Percentiles rank a stretch among this genome's conserved stretches.
Conservation (phyloP, 2,329 filamentous ascomycete species). For the Alternaria sp. region DNA sequence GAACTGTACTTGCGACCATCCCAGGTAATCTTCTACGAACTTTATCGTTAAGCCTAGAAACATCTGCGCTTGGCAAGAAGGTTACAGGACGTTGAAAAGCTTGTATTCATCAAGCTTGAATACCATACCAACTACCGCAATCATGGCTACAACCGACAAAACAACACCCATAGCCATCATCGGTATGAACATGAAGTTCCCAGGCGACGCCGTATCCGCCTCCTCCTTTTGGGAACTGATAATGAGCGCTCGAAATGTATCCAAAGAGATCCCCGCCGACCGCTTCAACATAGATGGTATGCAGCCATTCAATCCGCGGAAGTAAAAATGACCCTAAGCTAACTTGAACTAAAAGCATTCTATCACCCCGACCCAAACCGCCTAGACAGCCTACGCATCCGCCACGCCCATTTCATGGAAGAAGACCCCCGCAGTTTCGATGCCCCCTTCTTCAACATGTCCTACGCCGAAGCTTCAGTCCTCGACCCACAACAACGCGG, state of each 20-base stretch:
- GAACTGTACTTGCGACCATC: neutral
- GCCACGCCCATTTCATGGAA: slow-evolving; percentile 18
- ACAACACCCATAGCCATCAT: slow-evolving; percentile 13
- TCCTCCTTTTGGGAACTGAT: slow-evolving; percentile 25
- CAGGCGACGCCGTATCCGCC: slow-evolving; percentile 14
- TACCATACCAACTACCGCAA: neutral
- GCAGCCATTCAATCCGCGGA: neutral
- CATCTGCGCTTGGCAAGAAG: neutral
- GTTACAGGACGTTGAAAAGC: neutral
- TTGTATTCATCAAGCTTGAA: neutral
- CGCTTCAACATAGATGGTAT: slow-evolving; percentile 18
- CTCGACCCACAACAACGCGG: slow-evolving; percentile 32
- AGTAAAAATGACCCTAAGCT: neutral
- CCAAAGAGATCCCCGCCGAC: slow-evolving; percentile 16
- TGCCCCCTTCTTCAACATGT: slow-evolving; percentile 23
- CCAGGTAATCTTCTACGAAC: neutral
- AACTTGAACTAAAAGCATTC: neutral
- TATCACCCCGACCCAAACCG: slow-evolving; percentile 10
- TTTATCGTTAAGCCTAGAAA: neutral
- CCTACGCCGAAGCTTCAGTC: neutral
- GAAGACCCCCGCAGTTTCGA: slow-evolving; percentile 23
- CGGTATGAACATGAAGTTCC: slow-evolving; percentile 15
- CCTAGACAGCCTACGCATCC: neutral
- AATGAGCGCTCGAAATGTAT: slow-evolving; percentile 1
- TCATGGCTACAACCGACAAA: neutral